Base-by-base conservation (phyloP, 2,329 filamentous ascomycete genomes). In the Colletotrichum tanaceti region DNA sequence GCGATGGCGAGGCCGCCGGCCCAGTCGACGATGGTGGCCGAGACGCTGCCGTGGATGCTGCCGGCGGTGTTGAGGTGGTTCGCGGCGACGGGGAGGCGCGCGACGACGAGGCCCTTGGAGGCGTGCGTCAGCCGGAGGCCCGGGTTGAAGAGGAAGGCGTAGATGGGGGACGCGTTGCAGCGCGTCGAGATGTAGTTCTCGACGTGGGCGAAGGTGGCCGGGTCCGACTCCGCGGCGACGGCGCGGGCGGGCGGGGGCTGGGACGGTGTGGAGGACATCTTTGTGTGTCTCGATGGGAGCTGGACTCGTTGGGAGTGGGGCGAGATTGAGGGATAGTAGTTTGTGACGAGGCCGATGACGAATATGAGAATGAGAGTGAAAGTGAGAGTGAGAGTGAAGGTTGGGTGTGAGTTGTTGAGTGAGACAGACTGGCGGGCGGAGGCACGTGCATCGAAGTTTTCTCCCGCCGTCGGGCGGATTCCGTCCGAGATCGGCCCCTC, bases 11-110 rank as follows among this genome's bases (percentile, higher is more conserved):
- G 84, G 39, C 91, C 91, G 47, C 91, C 92, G 6, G 87, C 86
- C 86, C 90, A 93, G 80, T 94, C 91, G 54, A 92, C 85, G 22
- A 94, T 84, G 0, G 91, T 87, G 0, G 90, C 91, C 35, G 88
- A 90, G 4, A 92, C 91, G 57, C 89, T 89, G 71, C 91, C 91
- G 79, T 94, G 91, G 10, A 94, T 84, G 22, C 86, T 87, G 6
- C 87, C 86, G 16, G 71, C 70, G n/a, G 70, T 61, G 62, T 74
- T 74, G 53, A 74, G 68, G 38, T 74, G 73, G 54, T 58, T 60
- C 10, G 71, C 57, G 11, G 68, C 58, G 22, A 74, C 44, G 16
- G 63, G 68, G 22, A 74, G 60, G 6, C 70, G 72, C 28, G 70
- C 72, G 9, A 71, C 32, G 41, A 74, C 39, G 52, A 72, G 70